A percentile compares a stretch with the other conserved stretches of the same genome.
These are phyloP conservation scores for Paramecium caudatum DNA, from an alignment of 73 alveolate genomes.

Conservation along the genomic window DNA sequence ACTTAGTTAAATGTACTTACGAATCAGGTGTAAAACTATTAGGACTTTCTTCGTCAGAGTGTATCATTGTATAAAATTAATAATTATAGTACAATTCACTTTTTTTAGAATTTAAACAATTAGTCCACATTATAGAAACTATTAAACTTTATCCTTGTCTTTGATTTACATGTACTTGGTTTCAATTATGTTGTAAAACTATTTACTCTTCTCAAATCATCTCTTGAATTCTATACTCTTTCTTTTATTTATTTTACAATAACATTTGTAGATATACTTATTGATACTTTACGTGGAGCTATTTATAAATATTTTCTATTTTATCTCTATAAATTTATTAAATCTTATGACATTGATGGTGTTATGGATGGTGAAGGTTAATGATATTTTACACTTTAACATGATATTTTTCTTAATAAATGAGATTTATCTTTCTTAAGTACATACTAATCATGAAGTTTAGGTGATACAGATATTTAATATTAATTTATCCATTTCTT, in stretches of 20 bases:
- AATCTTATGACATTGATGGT: too few relatives aligned
- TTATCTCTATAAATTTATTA: too few relatives aligned
- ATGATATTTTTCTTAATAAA: too few relatives aligned
- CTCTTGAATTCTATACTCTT: background rate
- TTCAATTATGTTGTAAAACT: background rate
- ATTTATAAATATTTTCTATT: too few relatives aligned
- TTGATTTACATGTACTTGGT: background rate
- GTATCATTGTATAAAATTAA: constrained; percentile 31
- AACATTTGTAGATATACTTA: too few relatives aligned
- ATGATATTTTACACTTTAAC: too few relatives aligned
- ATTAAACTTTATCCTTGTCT: background rate
- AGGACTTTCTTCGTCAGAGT: constrained; percentile 11
- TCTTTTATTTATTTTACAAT: too few relatives aligned
- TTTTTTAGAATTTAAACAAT: background rate
- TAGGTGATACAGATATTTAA: too few relatives aligned
- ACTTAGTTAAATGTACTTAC: background rate
- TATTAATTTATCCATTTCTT: constrained; percentile 38
- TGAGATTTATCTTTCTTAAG: too few relatives aligned
- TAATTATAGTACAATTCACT: background rate
- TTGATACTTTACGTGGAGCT: too few relatives aligned
- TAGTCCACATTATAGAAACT: background rate
- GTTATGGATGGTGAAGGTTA: too few relatives aligned
- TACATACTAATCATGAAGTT: too few relatives aligned
- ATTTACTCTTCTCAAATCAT: background rate
- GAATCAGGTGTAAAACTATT: constrained; percentile 52